Evolutionary conservation across 2,329 filamentous ascomycete species (phyloP), one percentile per base, ranked within the genome.

Genomic region (Apiospora sp.): DNA sequence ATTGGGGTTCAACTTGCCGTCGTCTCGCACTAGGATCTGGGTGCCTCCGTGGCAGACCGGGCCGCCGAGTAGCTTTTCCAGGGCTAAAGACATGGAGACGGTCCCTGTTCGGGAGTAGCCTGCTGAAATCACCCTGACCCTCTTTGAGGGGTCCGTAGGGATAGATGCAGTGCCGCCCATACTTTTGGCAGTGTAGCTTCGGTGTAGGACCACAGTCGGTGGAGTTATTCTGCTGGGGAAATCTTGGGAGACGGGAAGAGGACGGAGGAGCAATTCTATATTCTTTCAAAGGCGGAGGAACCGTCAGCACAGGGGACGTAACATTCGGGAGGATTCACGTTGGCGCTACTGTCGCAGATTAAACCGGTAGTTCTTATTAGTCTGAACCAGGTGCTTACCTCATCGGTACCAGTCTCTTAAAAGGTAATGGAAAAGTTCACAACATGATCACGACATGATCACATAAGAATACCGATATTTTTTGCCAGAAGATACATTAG

Each of bases 21-120:
- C 81, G 70, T 82, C 79, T 30, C 81, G 78, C 1, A 75, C 75
- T 7, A 82, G 73, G 10, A 82, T 71, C 58, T 81, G 79, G 5
- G 80, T 87, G 49, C 87, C 86, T 67, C 85, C 84, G 74, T 89
- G 87, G 76, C 86, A 84, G 51, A 85, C 82, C 1, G 86, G 87
- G 0, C 84, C 86, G 58, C 85, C 76, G 12, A 87, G 83, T 0
- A 88, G 82, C 72, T 82, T 84, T 72, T 82, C 81, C 10, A 88
- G 78, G 1, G 87, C 87, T 64, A 82, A 76, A 48, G 83, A 82
- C 79, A 88, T 85, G 48, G 87, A 87, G 27, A 85, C 79, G 1
- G 86, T 87, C 12, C 86, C 86, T 1, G 86, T 88, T 54, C 86
- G 82, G n/a, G 85, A 79, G 74, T 82, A 82, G 51, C 82, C 82